phyloP scores from a whole-genome alignment of 495 filamentous ascomycete species.

The Aspergillus campestris region DNA sequence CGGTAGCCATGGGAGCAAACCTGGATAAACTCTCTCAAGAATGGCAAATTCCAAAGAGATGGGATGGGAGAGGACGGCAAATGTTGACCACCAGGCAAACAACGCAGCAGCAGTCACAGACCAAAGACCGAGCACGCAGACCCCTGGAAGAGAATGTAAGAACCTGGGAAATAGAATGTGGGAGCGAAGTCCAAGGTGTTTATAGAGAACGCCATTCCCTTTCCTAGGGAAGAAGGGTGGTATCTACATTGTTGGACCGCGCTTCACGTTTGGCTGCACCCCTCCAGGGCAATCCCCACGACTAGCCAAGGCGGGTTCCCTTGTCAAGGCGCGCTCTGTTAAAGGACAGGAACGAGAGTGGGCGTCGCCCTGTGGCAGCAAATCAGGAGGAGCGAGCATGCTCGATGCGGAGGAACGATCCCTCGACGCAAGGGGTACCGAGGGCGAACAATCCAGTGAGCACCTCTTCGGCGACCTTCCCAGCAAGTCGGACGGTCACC shows the following conservation, averaged over 20 bases:
- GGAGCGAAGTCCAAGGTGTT: constrained; percentile 42
- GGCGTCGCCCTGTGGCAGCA: constrained; percentile 27
- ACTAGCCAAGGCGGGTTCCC: constrained; percentile 27
- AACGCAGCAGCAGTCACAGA: constrained; percentile 36
- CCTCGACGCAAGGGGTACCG: constrained; percentile 34
- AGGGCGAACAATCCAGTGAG: constrained; percentile 34
- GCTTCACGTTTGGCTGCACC: constrained; percentile 30
- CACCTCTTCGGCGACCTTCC: constrained; percentile 35
- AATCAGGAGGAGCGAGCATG: constrained; percentile 37
- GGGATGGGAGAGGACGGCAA: constrained; percentile 20
- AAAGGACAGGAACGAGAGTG: constrained; percentile 21
- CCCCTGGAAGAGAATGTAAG: constrained; percentile 39
- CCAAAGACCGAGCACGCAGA: constrained; percentile 29
- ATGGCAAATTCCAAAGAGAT: constrained; percentile 42
- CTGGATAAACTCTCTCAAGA: constrained; percentile 41
- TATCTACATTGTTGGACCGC: constrained; percentile 33
- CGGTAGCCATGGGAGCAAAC: constrained; percentile 39
- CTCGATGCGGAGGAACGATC: constrained; percentile 24
- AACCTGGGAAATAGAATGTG: constrained; percentile 52
- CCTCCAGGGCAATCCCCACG: constrained; percentile 35
- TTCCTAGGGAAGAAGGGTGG: constrained; percentile 22
- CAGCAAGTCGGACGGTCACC: no score
- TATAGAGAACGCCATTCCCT: constrained; percentile 39
- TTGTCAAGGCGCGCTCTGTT: constrained; percentile 27
- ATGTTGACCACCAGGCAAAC: constrained; percentile 38